Evolutionary conservation across 192 early-diverging fungal species (phyloP), one percentile per base, ranked within the genome.

Genomic region (Entophlyctis luteolus): DNA sequence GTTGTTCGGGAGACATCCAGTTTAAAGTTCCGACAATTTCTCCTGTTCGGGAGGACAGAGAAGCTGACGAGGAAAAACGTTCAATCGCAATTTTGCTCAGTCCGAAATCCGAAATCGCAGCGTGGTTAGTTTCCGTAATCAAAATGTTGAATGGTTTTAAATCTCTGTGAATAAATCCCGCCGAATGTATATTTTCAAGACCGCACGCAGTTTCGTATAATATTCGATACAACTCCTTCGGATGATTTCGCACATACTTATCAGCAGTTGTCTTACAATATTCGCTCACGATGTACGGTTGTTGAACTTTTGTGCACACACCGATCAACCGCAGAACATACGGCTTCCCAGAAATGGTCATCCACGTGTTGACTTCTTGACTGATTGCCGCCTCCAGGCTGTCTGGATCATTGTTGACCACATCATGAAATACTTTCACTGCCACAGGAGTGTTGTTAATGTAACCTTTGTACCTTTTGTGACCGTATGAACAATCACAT

Each of bases 61-160:
- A 10, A 16, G 37, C 4, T 23, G 22, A 3, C 3, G 6, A 3
- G 2, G 50, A 55, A 29, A 67, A 36, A 14, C 6, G 14, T 23
- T 31, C 16, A 12, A 37, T 34, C 16, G 35, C 6, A 22, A 55
- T 67, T 53, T 39, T 53, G 31, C 38, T 27, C 22, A 67, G 28
- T 29, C 94, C 94, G 80, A 96, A 96, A 67, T 96, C 94, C 0
- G 94, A 88, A 35, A 96, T 75, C 62, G 94, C 94, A 2, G 91
- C 90, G 73, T 93, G 88, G 2, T 91, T 93, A 28, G 83, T 89
- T 65, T 94, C 93, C 14, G 94, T 96, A 0, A 90, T 91, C 42
- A 96, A 68, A 56, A 96, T 89, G 71, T 96, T 96, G 62, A 90
- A 90, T 2, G 48, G 90, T 74, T 95, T 96, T 18, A 96, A 59